Conservation (phyloP, 495 filamentous ascomycete species). For the Tuber umbilicatum region DNA sequence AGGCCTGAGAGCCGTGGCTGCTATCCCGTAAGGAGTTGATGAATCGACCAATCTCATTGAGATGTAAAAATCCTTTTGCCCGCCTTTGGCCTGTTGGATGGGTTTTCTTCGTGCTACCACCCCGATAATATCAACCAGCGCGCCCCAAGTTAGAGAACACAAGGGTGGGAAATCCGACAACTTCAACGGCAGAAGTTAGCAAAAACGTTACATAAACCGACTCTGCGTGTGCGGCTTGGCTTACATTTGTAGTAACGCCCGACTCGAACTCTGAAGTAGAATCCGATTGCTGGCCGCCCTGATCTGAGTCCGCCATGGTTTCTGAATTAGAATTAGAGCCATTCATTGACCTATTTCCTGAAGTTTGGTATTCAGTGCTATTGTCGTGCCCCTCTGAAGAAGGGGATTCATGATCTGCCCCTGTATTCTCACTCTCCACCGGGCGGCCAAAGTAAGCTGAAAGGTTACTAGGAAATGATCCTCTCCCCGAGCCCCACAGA, state of each 20-base stretch:
- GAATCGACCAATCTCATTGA: constrained; percentile 37
- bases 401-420: not conserved
- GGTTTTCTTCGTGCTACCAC: constrained; percentile 27
- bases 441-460: constrained; percentile 36
- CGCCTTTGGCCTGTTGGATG: constrained; percentile 13
- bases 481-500: constrained; percentile 25
- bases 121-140: constrained; percentile 37
- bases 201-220: not conserved
- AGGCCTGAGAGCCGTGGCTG: constrained; percentile 67
- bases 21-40: constrained; percentile 28
- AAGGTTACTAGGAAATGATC: constrained; percentile 20
- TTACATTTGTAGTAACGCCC: constrained; percentile 36
- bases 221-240: not conserved
- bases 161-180: constrained; percentile 36
- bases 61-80: constrained; percentile 36
- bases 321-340: not conserved
- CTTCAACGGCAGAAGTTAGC: constrained; percentile 10
- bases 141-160: constrained; percentile 35
- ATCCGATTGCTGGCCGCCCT: not conserved
- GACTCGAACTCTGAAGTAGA: constrained; percentile 34
- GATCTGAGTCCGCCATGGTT: not conserved
- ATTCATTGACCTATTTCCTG: constrained; percentile 28
- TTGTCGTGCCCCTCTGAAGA: constrained; percentile 21
- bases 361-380: constrained; percentile 15
- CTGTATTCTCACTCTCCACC: not conserved